Percentiles rank a stretch among this genome's conserved stretches.
Evolutionary conservation across 2,329 filamentous ascomycete species (phyloP).

Genomic region (Cryphonectria radicalis): DNA sequence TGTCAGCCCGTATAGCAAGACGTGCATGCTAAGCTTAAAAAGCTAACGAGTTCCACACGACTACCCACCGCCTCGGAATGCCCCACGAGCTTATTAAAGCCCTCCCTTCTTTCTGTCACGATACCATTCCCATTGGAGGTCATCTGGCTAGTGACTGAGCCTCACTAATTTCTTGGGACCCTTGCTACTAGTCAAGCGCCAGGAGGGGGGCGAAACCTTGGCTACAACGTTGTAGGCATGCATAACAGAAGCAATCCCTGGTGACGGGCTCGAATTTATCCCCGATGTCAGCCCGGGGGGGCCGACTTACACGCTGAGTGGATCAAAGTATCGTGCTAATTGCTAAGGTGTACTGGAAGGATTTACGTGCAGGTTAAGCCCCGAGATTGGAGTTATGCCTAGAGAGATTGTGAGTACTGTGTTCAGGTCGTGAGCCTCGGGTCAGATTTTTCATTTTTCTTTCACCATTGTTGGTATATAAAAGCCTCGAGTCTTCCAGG

Average conservation of each 20-base stretch:
- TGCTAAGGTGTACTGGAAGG: neutral
- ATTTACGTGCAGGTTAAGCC: neutral
- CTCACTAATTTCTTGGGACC: neutral
- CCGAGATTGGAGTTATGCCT: neutral
- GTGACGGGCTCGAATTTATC: neutral
- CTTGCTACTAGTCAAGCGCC: neutral
- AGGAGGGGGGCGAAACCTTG: neutral
- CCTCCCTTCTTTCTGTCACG: neutral
- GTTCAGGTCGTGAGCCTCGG: neutral
- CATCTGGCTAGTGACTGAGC: neutral
- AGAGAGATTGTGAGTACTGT: neutral
- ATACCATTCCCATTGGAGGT: neutral
- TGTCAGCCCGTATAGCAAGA: neutral
- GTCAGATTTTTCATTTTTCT: neutral
- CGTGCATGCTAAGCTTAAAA: neutral
- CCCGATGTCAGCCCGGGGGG: neutral
- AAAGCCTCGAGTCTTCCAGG: neutral
- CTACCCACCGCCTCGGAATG: neutral
- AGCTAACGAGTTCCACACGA: neutral
- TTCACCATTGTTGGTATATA: neutral
- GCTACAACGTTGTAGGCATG: neutral
- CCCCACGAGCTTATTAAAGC: slow-evolving; percentile 5
- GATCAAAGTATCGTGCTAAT: neutral
- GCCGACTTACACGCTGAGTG: neutral
- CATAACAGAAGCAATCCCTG: neutral